Evolutionary conservation across 1,139 yeast genomes (phyloP).

Genomic region (Geotrichum reessii): DNA sequence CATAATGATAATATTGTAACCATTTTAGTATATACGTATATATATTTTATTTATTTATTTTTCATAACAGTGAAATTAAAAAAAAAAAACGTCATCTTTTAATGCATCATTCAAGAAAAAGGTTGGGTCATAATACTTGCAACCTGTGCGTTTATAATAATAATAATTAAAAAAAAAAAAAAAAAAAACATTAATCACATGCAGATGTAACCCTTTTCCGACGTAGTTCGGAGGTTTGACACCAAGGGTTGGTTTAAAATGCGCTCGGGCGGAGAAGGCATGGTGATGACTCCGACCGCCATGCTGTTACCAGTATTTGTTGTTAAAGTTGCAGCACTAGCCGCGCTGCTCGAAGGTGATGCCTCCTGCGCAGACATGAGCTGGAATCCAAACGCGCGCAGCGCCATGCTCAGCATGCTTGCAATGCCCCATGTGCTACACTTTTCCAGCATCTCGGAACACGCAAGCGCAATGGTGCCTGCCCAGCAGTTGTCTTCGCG

Average conservation of each 20-base stretch:
- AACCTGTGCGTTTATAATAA: too few species aligned
- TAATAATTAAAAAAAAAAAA: too few species aligned
- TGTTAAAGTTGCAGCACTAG: neutral
- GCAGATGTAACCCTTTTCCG: neutral
- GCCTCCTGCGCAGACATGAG: conserved; percentile 1
- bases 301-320: too few species aligned
- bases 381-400: conserved; percentile 26
- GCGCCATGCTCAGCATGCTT: conserved; percentile 26
- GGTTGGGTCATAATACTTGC: neutral
- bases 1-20: too few species aligned
- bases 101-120: too few species aligned
- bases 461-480: conserved; percentile 28
- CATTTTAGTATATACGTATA: neutral
- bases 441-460: conserved; percentile 32
- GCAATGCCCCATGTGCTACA: conserved; percentile 32
- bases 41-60: too few species aligned
- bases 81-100: too few species aligned
- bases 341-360: neutral
- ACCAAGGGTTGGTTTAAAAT: neutral
- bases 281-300: neutral
- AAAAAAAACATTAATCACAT: neutral
- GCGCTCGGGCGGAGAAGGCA: neutral
- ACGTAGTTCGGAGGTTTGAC: neutral
- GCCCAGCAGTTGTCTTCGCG: conserved; percentile 26
- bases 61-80: too few species aligned